Conservation (phyloP, 129 eudicot species). For the Artemisia tridentata region DNA sequence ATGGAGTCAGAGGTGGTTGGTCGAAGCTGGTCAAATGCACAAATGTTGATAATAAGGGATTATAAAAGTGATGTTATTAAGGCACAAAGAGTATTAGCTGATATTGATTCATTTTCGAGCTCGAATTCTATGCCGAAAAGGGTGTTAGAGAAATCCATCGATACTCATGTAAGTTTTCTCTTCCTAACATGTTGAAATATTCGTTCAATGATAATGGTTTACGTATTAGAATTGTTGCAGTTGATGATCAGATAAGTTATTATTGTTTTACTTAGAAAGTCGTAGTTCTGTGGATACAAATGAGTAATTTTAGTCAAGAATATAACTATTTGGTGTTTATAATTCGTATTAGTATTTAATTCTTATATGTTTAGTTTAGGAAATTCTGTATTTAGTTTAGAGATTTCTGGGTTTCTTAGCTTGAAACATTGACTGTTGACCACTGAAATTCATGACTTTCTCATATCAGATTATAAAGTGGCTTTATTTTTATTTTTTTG, state of each 20-base stretch:
- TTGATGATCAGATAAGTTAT: too few relatives aligned
- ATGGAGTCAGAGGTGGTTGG: conserved; percentile 34
- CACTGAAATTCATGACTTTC: not conserved
- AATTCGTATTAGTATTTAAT: not conserved
- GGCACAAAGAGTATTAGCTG: conserved; percentile 53
- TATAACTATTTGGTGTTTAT: too few relatives aligned
- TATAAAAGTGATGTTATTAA: conserved; percentile 35
- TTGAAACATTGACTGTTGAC: not conserved
- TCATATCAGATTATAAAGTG: too few relatives aligned
- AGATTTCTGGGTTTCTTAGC: not conserved
- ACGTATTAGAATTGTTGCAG: too few relatives aligned
- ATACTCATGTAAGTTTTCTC: conserved; percentile 47
- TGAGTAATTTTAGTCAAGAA: too few relatives aligned
- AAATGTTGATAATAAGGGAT: conserved; percentile 39
- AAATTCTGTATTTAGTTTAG: not conserved
- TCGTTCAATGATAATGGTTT: too few relatives aligned
- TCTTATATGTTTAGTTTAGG: not conserved
- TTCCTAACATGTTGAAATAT: not conserved
- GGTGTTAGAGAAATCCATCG: conserved; percentile 41
- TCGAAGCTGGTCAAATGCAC: conserved; percentile 28
- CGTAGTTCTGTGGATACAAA: too few relatives aligned
- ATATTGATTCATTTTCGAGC: conserved; percentile 32
- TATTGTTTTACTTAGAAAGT: not conserved
- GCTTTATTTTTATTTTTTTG: too few relatives aligned
- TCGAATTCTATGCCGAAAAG: conserved; percentile 44